Evolutionary conservation across 2,329 filamentous ascomycete species (phyloP).

Genomic region (Aspergillus neotritici): DNA sequence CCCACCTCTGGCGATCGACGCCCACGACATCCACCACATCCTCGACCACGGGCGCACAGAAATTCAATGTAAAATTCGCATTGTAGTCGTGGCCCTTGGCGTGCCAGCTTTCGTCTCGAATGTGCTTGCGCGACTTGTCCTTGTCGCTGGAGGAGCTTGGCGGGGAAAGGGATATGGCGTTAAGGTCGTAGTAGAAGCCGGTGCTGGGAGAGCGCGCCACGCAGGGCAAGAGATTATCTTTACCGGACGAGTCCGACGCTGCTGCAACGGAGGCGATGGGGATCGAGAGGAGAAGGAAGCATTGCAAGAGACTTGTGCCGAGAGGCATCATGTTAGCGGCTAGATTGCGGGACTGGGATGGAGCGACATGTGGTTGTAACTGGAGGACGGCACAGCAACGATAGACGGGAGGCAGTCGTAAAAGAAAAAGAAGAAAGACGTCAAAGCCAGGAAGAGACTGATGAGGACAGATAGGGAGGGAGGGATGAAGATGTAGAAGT

Average conservation of each 20-base stretch:
- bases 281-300: slow-evolving; percentile 30
- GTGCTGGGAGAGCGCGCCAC: slow-evolving; percentile 58
- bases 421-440: slow-evolving; percentile 1
- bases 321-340: slow-evolving; percentile 32
- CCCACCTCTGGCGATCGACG: slow-evolving; percentile 35
- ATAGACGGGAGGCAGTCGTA: background rate
- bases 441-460: slow-evolving; percentile 1
- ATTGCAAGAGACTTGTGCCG: slow-evolving; percentile 22
- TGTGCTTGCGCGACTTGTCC: slow-evolving; percentile 35
- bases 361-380: background rate
- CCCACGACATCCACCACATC: slow-evolving; percentile 43
- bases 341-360: slow-evolving; percentile 4
- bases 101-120: slow-evolving; percentile 44
- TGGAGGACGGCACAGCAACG: background rate
- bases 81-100: slow-evolving; percentile 46
- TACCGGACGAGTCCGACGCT: slow-evolving; percentile 38
- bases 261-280: slow-evolving; percentile 25
- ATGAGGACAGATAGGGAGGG: slow-evolving; percentile 9
- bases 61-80: slow-evolving; percentile 48
- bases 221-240: slow-evolving; percentile 49
- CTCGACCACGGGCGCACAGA: slow-evolving; percentile 48
- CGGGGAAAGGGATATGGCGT: slow-evolving; percentile 49
- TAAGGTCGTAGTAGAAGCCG: slow-evolving; percentile 60
- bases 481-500: slow-evolving; percentile 1
- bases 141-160: slow-evolving; percentile 37